Percentiles rank a stretch among this genome's conserved stretches.
These are phyloP conservation scores for Tylopilus sp. DNA, from an alignment of 768 basidiomycete genomes.

Conservation along the genomic window DNA sequence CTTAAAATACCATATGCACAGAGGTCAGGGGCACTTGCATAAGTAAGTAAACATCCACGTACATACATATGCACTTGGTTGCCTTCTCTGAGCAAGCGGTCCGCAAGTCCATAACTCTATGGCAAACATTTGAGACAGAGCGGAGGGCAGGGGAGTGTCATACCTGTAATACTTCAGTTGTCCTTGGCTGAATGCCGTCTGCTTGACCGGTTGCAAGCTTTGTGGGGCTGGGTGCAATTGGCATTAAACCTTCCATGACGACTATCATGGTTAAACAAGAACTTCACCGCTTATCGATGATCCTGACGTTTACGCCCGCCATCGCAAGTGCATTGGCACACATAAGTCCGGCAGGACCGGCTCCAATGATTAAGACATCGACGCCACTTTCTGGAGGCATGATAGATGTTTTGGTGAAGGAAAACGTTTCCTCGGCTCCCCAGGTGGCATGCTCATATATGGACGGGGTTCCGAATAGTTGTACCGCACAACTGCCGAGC, in stretches of 20 bases:
- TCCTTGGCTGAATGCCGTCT: constrained; percentile 52
- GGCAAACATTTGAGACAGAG: too few relatives aligned
- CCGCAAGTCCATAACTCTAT: constrained; percentile 59
- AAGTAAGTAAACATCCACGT: constrained; percentile 19
- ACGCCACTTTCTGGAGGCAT: constrained; percentile 31
- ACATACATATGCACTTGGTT: constrained; percentile 71
- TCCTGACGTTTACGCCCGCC: constrained; percentile 42
- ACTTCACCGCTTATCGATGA: constrained; percentile 45
- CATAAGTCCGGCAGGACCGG: constrained; percentile 61
- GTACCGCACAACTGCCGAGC: too few relatives aligned
- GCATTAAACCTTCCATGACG: neutral
- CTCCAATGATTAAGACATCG: constrained; percentile 50
- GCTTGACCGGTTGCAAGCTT: constrained; percentile 47
- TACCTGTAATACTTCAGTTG: constrained; percentile 51
- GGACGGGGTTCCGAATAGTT: too few relatives aligned
- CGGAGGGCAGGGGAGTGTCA: neutral
- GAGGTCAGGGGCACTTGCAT: neutral
- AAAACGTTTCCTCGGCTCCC: neutral
- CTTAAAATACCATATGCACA: constrained; percentile 33
- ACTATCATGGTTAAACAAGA: neutral
- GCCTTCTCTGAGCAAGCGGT: constrained; percentile 58
- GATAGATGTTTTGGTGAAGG: neutral
- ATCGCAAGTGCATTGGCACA: constrained; percentile 52
- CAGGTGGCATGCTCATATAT: too few relatives aligned
- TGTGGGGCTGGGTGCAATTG: constrained; percentile 30